Conservation (phyloP, 805 yeast species). For the Ogataea paraovalis region DNA sequence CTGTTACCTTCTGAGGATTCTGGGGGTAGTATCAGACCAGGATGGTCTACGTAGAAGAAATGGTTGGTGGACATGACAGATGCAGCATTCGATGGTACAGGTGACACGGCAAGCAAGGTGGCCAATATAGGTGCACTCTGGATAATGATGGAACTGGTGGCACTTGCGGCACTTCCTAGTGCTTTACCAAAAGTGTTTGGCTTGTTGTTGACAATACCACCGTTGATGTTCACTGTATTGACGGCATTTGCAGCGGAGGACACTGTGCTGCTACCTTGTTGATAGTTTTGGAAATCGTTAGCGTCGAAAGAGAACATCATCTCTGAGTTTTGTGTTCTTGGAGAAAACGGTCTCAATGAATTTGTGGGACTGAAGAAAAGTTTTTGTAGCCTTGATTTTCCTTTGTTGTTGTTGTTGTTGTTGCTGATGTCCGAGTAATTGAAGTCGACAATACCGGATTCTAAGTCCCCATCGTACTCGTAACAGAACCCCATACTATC, state of each 20-base stretch:
- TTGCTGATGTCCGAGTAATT: not conserved
- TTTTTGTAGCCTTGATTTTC: not conserved
- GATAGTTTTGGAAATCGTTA: not conserved
- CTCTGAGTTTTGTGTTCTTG: conserved; percentile 5
- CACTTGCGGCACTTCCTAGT: not conserved
- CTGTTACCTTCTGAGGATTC: too few species aligned
- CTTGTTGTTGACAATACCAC: not conserved
- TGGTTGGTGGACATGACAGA: conserved; percentile 3
- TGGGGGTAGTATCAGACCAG: too few species aligned
- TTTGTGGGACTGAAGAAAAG: not conserved
- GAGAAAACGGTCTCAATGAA: not conserved
- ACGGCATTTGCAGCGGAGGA: too few species aligned
- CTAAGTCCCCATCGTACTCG: not conserved
- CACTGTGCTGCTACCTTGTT: not conserved
- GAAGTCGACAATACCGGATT: not conserved
- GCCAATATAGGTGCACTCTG: conserved; percentile 29
- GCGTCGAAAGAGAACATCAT: conserved; percentile 7
- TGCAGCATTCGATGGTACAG: conserved; percentile 24
- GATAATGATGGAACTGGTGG: conserved; percentile 1
- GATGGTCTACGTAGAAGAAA: not conserved
- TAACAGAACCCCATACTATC: not conserved
- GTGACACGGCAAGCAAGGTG: conserved; percentile 28
- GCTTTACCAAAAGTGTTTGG: not conserved
- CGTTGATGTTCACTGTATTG: not conserved
- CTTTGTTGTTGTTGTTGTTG: not conserved